A percentile compares a stretch with the other conserved stretches of the same genome.
These are phyloP conservation scores for Agaricus blazei DNA, from an alignment of 768 basidiomycete species.

Conservation along the genomic window DNA sequence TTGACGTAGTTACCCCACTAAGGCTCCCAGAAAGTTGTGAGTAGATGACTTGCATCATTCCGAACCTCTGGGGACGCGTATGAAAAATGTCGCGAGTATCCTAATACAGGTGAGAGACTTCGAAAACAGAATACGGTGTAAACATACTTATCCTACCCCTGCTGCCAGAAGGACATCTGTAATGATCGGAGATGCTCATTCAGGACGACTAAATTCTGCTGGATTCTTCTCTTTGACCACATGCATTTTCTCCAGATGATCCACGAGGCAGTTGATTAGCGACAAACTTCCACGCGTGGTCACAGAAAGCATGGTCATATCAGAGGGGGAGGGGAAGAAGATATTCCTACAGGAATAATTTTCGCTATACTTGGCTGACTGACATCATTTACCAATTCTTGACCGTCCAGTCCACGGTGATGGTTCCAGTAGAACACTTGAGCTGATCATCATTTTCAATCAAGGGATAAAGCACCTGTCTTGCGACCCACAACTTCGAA, in stretches of 20 bases:
- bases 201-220: neutral
- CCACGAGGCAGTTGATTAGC: neutral
- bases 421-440: neutral
- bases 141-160: no score
- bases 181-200: neutral
- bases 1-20: no score
- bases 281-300: neutral
- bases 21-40: no score
- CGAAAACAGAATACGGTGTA: no score
- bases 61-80: no score
- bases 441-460: neutral
- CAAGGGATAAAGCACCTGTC: neutral
- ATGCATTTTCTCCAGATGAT: neutral
- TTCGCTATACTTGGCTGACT: neutral
- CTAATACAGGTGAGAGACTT: no score
- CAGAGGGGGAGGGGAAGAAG: neutral
- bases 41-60: no score
- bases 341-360: neutral
- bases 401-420: neutral
- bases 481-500: neutral
- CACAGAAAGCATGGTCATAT: neutral
- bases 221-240: neutral
- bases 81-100: no score
- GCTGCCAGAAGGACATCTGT: no score
- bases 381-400: neutral